phyloP scores from a whole-genome alignment of 768 basidiomycete genomes.

The Mycena polygramma region DNA sequence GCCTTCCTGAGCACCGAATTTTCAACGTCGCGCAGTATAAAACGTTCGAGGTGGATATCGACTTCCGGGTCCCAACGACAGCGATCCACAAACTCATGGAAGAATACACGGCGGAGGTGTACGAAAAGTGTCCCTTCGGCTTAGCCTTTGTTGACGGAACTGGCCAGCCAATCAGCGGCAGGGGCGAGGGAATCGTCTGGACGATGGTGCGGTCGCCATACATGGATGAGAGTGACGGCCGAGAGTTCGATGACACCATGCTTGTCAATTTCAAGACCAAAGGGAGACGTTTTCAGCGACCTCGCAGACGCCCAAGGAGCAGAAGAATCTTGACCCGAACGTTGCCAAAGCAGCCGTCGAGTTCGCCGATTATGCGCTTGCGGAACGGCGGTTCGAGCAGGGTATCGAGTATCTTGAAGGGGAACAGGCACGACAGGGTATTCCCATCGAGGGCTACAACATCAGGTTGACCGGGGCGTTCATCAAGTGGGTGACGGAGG shows the following conservation, averaged over 20 bases:
- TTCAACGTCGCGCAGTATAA: slow-evolving; percentile 37
- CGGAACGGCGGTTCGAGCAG: slow-evolving; percentile 38
- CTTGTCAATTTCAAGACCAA: slow-evolving; percentile 43
- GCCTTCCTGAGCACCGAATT: slow-evolving; percentile 37
- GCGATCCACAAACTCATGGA: slow-evolving; percentile 32
- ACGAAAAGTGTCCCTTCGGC: slow-evolving; percentile 36
- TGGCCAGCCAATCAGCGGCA: slow-evolving; percentile 30
- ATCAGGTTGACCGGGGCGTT: slow-evolving; percentile 36
- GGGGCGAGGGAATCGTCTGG: slow-evolving; percentile 42
- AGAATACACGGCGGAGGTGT: slow-evolving; percentile 38
- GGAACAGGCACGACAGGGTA: slow-evolving; percentile 34
- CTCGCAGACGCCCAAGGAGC: slow-evolving; percentile 21
- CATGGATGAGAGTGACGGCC: slow-evolving; percentile 23
- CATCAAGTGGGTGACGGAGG: slow-evolving; percentile 38
- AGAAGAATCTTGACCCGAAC: not conserved
- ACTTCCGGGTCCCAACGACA: slow-evolving; percentile 21
- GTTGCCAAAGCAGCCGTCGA: slow-evolving; percentile 3
- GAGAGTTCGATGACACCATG: slow-evolving; percentile 28
- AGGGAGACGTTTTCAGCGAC: slow-evolving; percentile 33
- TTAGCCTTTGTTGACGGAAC: slow-evolving; percentile 29
- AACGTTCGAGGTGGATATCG: slow-evolving; percentile 37
- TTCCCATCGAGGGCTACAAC: slow-evolving; percentile 19
- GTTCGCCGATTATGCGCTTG: slow-evolving; percentile 38
- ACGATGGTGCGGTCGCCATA: slow-evolving; percentile 36
- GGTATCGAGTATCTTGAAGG: slow-evolving; percentile 40